These are phyloP conservation scores for Podosphaera fusca DNA, from an alignment of 2,329 filamentous ascomycete genomes.

Conservation along the genomic window DNA sequence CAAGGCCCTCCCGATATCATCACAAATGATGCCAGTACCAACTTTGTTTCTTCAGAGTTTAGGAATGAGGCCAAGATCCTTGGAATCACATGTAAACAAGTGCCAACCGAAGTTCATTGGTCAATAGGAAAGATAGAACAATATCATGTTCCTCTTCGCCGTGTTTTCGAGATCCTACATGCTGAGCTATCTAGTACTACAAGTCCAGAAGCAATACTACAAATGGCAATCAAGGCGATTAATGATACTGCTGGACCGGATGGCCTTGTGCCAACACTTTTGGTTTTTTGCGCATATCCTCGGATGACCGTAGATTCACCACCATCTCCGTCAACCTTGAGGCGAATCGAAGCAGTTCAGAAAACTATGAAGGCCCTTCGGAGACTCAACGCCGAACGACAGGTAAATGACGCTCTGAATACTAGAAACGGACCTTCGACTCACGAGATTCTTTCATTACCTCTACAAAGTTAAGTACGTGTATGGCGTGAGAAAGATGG, in stretches of 20 bases:
- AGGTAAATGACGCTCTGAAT: constrained; percentile 2
- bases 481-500: constrained; percentile 2
- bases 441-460: neutral
- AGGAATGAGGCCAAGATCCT: neutral
- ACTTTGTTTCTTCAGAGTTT: constrained; percentile 3
- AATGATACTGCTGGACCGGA: neutral
- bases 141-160: constrained; percentile 1
- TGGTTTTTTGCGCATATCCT: neutral
- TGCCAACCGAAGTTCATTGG: constrained; percentile 1
- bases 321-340: neutral
- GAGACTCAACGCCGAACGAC: neutral
- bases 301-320: neutral
- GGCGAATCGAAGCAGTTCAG: neutral
- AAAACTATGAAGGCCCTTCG: constrained; percentile 3
- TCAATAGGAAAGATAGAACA: constrained; percentile 1
- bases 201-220: neutral
- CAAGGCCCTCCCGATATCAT: constrained; percentile 1
- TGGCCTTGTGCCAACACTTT: no score
- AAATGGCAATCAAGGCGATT: neutral
- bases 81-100: neutral
- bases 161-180: neutral
- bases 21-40: constrained; percentile 1
- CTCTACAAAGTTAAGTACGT: neutral
- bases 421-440: constrained; percentile 1
- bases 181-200: neutral